Conservation (phyloP, 139 green algal species). For the Haematococcus sp. region DNA sequence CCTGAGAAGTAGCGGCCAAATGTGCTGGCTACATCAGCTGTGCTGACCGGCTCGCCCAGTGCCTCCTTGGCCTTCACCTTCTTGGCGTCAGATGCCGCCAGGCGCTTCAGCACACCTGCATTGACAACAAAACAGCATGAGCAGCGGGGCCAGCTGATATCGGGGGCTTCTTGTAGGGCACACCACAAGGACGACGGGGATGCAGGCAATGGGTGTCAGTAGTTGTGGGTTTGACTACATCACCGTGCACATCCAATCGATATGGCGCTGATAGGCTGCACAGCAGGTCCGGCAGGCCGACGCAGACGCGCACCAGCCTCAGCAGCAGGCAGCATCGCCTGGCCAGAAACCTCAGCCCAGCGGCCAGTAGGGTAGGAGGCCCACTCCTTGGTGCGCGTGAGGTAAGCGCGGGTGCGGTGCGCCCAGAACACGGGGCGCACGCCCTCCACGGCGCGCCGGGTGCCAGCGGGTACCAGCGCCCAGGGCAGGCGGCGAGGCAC, state of each 20-base stretch:
- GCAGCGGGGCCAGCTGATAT: constrained; percentile 34
- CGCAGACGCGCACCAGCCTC: background rate
- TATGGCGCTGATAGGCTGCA: background rate
- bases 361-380: constrained; percentile 59
- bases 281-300: background rate
- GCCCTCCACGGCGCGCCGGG: constrained; percentile 39
- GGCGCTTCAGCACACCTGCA: constrained; percentile 45
- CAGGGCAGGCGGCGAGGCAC: constrained; percentile 26
- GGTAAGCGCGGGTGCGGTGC: constrained; percentile 75
- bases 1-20: constrained; percentile 60
- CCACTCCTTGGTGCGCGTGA: constrained; percentile 74
- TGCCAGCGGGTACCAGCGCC: constrained; percentile 17
- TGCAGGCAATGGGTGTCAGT: background rate
- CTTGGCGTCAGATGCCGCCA: constrained; percentile 54
- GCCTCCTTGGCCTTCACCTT: constrained; percentile 45
- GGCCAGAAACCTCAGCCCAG: constrained; percentile 13
- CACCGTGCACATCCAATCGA: too few relatives aligned
- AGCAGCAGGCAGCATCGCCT: background rate
- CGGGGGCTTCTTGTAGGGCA: background rate
- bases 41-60: constrained; percentile 47
- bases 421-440: constrained; percentile 86
- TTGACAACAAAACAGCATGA: constrained; percentile 15
- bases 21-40: constrained; percentile 63
- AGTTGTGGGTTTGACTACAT: background rate
- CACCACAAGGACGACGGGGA: background rate